A percentile compares a stretch with the other conserved stretches of the same genome.
These are phyloP conservation scores for Aspergillus incahuasiensis DNA, from an alignment of 495 filamentous ascomycete genomes.

Conservation along the genomic window DNA sequence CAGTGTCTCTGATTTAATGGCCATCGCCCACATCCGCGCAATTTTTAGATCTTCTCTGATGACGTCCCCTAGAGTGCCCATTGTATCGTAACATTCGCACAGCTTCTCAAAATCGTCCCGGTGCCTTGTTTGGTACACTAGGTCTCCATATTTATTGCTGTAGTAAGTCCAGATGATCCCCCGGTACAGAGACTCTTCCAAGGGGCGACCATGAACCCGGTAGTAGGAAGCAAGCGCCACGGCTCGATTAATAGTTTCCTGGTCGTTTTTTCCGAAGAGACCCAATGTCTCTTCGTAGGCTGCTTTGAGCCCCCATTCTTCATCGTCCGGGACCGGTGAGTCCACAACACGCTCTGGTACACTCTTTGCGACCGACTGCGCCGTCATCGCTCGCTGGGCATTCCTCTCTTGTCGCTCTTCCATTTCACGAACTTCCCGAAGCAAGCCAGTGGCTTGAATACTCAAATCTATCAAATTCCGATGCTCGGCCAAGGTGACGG, in stretches of 20 bases:
- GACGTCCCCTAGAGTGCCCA: background rate
- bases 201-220: background rate
- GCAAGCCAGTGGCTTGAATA: background rate
- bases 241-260: background rate
- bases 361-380: background rate
- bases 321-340: background rate
- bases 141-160: background rate
- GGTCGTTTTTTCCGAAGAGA: background rate
- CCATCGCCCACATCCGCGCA: background rate
- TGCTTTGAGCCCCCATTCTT: background rate
- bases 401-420: background rate
- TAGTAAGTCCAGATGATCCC: background rate
- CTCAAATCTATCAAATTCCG: background rate
- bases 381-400: background rate
- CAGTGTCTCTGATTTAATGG: background rate
- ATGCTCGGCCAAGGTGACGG: background rate
- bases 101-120: background rate
- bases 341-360: background rate
- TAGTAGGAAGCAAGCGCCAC: background rate
- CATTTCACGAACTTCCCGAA: background rate
- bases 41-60: background rate
- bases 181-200: background rate
- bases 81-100: background rate
- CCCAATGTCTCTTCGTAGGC: background rate
- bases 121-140: background rate